Base-by-base conservation (phyloP, 1,139 yeast genomes). In the Taiozyma onychis region DNA sequence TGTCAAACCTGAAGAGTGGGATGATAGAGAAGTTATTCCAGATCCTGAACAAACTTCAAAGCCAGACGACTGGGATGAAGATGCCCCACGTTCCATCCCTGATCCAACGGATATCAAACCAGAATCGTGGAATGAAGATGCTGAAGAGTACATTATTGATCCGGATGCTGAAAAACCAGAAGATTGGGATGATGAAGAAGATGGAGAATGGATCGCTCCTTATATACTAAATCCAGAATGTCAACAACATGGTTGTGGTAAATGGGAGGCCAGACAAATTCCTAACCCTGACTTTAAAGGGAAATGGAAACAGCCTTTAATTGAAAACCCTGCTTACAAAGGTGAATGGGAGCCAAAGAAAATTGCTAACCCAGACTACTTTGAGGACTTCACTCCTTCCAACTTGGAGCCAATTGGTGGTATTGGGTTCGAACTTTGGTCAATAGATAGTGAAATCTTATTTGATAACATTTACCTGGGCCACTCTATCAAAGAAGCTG, bases 391-490 rank as follows among this genome's bases (percentile, higher is more conserved):
- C 2, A 68, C 64, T 8, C 93, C 95, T 10, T 72, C 85, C 5
- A 73, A 81, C 57, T 69, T 88, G 55, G 85, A 79, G 59, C 77
- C 82, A 42, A 80, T 90, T 59, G 93, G 90, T 28, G 96, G 87
- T 9, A 62, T 91, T 49, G 96, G 96, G 5, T 87, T 91, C 64
- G 98, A 91, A 66, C 73, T 90, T 57, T 90, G 97, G 96, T 81
- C 95, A 50, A 85, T 90, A 84, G 86, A 88, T 57, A 74, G 76
- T 44, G 79, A 85, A 48, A 78, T 88, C 47, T 60, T 88, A 63
- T 88, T 91, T 64, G 89, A 88, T 67, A 88, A 90, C 69, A 81
- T 90, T 51, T 90, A 89, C 66, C 66, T 91, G 55, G 97, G 97
- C 14, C 93, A 88, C 63, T 82, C 88, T 4, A 70, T 89, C 18